Percentiles rank a stretch among this genome's conserved stretches.
Evolutionary conservation across 768 basidiomycete genomes (phyloP).

Genomic region (Podaxis carcinomalis): DNA sequence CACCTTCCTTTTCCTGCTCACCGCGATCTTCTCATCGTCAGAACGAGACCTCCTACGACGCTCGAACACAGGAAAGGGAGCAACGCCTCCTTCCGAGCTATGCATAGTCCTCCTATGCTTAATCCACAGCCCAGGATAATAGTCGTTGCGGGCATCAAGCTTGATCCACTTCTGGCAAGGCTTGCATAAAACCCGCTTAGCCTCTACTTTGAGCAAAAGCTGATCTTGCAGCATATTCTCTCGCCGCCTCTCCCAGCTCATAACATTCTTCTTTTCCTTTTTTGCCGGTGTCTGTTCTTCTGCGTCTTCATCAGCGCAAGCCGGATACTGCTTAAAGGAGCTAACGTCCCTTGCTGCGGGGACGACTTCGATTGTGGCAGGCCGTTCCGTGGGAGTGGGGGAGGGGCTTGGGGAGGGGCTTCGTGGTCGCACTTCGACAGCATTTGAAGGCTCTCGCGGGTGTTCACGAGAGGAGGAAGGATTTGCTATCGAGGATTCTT

Average conservation of each 20-base stretch:
- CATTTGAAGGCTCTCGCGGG: neutral
- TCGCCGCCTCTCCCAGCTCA: conserved; percentile 3
- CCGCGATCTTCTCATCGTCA: neutral
- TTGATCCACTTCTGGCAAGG: conserved; percentile 2
- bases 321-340: neutral
- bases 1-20: neutral
- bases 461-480: too few relatives aligned
- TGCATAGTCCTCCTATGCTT: conserved; percentile 11
- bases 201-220: neutral
- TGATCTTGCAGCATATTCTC: neutral
- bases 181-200: conserved; percentile 3
- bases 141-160: conserved; percentile 11
- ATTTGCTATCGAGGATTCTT: neutral
- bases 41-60: neutral
- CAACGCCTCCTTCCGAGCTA: neutral
- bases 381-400: neutral
- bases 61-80: neutral
- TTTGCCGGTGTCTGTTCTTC: neutral
- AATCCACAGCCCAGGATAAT: conserved; percentile 11
- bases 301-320: neutral
- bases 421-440: neutral
- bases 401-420: neutral
- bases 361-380: neutral
- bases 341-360: neutral
- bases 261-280: conserved; percentile 9